A percentile compares a stretch with the other conserved stretches of the same genome.
Conservation (phyloP, 306 rosid species). For the Castanea sativa region DNA sequence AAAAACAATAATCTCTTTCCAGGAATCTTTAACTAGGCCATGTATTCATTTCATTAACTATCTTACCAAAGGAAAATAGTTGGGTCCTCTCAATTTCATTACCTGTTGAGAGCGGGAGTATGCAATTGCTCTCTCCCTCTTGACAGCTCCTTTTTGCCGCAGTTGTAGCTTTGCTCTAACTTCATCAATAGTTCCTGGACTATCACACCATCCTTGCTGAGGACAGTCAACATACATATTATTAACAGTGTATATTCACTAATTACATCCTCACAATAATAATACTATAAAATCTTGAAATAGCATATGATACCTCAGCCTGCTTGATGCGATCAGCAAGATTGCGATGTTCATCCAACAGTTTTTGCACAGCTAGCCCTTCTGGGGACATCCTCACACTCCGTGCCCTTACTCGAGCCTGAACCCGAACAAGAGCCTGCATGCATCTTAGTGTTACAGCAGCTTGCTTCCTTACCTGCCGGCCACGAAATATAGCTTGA, state of each 20-base stretch:
- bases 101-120: conserved; percentile 66
- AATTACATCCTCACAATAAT: not conserved
- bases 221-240: conserved; percentile 7
- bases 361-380: conserved; percentile 32
- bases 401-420: conserved; percentile 59
- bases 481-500: conserved; percentile 88
- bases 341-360: conserved; percentile 23
- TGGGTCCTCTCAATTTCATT: conserved; percentile 17
- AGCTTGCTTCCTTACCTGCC: conserved; percentile 84
- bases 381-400: conserved; percentile 37
- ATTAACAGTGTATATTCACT: conserved; percentile 5
- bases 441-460: conserved; percentile 85
- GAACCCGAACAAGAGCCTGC: conserved; percentile 94
- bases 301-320: conserved; percentile 53
- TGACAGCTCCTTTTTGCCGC: conserved; percentile 66
- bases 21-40: not conserved
- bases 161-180: conserved; percentile 63
- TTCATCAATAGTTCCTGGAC: conserved; percentile 62
- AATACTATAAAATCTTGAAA: not conserved
- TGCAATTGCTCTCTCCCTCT: conserved; percentile 72
- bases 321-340: conserved; percentile 56
- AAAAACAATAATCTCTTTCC: not conserved
- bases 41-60: not conserved
- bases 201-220: conserved; percentile 83
- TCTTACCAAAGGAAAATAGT: conserved; percentile 4